Percentiles rank a stretch among this genome's conserved stretches.
These are phyloP conservation scores for Entomortierella beljakovae DNA, from an alignment of 192 early-diverging fungal genomes.

Conservation along the genomic window DNA sequence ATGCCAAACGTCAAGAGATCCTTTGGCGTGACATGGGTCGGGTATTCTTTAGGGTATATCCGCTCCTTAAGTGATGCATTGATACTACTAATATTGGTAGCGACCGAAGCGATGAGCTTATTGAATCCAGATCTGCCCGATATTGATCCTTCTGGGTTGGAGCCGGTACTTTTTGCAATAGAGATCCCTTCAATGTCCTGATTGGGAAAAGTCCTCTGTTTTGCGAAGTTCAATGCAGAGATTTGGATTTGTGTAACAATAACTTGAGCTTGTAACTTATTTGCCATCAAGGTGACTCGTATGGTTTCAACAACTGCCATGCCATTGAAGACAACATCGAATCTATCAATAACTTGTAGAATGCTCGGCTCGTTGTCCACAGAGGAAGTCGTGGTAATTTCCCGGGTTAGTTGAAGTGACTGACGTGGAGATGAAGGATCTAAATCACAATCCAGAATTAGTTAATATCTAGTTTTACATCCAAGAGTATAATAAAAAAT, in stretches of 20 bases:
- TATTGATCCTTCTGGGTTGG: slow-evolving; percentile 40
- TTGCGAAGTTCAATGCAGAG: slow-evolving; percentile 60
- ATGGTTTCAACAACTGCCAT: slow-evolving; percentile 59
- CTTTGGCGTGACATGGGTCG: slow-evolving; percentile 17
- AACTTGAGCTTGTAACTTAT: slow-evolving; percentile 55
- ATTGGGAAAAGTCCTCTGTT: slow-evolving; percentile 27
- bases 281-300: slow-evolving; percentile 55
- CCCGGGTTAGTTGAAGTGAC: slow-evolving; percentile 38
- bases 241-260: slow-evolving; percentile 57
- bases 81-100: slow-evolving; percentile 57
- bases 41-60: slow-evolving; percentile 47
- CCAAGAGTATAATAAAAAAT: background rate
- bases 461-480: background rate
- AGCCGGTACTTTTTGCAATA: slow-evolving; percentile 42
- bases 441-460: background rate
- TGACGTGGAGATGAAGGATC: slow-evolving; percentile 48
- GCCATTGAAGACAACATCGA: slow-evolving; percentile 62
- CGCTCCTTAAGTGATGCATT: slow-evolving; percentile 45
- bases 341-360: slow-evolving; percentile 31
- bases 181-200: slow-evolving; percentile 52
- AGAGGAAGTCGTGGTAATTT: slow-evolving; percentile 5
- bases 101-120: slow-evolving; percentile 53
- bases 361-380: slow-evolving; percentile 27
- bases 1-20: slow-evolving; percentile 59
- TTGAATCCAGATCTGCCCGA: slow-evolving; percentile 30